These are phyloP conservation scores for Phytophthora sp. DNA, from an alignment of 352 stramenopile species.

Conservation along the genomic window DNA sequence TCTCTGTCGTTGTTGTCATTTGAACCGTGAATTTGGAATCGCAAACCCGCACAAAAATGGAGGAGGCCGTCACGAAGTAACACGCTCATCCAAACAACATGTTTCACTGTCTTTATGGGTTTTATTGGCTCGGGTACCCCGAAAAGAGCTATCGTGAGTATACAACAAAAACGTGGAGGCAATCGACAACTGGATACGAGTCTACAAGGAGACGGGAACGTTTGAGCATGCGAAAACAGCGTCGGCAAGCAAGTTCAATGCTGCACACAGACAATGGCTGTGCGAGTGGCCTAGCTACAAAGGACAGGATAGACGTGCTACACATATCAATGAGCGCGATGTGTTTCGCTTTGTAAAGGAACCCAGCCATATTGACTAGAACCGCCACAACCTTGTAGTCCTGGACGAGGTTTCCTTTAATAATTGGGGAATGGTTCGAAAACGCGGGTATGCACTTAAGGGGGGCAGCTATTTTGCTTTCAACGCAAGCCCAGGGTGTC, in stretches of 20 bases:
- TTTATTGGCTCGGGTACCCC: no score
- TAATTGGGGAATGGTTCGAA: constrained; percentile 37
- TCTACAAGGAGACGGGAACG: constrained; percentile 10
- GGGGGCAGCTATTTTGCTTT: constrained; percentile 35
- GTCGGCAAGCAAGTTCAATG: background rate
- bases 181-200: background rate
- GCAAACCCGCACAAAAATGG: background rate
- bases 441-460: constrained; percentile 30
- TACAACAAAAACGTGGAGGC: background rate
- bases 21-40: no score
- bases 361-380: constrained; percentile 4
- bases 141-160: background rate
- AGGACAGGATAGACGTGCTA: background rate
- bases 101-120: no score
- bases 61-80: background rate
- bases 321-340: constrained; percentile 1
- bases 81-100: constrained; percentile 3
- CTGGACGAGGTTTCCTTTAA: constrained; percentile 27
- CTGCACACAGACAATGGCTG: background rate
- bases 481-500: constrained; percentile 32
- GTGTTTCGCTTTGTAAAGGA: constrained; percentile 2
- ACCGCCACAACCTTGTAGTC: background rate
- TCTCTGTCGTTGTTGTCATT: no score
- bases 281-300: constrained; percentile 1
- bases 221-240: background rate